A percentile compares a stretch with the other conserved stretches of the same genome.
phyloP scores from a whole-genome alignment of 148 eudicot genomes.

The Nepenthes mirabilis region DNA sequence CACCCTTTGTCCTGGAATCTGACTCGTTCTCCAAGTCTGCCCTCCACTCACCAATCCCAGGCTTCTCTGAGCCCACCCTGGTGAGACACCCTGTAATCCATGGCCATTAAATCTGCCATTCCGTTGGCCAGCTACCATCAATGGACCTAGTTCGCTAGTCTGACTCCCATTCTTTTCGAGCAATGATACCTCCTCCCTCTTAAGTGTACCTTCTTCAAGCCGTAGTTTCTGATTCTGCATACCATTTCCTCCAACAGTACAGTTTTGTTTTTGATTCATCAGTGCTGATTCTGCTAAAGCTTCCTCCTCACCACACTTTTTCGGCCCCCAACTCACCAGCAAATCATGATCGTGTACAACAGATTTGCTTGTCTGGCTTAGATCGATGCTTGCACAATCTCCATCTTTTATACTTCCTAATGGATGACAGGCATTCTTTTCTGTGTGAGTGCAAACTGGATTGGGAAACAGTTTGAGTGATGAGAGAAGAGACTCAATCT shows the following conservation, averaged over 20 bases:
- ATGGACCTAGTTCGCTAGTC: neutral
- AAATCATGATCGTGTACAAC: neutral
- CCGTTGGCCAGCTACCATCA: neutral
- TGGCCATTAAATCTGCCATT: neutral
- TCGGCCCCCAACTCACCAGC: neutral
- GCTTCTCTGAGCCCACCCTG: neutral
- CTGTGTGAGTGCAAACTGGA: neutral
- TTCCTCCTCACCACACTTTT: neutral
- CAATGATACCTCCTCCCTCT: conserved; percentile 1
- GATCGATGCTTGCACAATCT: neutral
- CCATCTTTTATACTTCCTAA: neutral
- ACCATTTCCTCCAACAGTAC: neutral
- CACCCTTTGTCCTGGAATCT: conserved; percentile 7
- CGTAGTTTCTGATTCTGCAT: too few species aligned
- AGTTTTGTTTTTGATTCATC: neutral
- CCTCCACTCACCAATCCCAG: neutral
- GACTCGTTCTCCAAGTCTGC: conserved; percentile 4
- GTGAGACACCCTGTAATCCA: neutral
- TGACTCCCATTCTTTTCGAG: conserved; percentile 1
- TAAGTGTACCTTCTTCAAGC: neutral
- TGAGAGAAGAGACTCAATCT: neutral
- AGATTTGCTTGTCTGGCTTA: neutral
- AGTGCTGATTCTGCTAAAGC: neutral
- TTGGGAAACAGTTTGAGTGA: neutral
- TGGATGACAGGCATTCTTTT: neutral